phyloP scores from a whole-genome alignment of 2,329 filamentous ascomycete species.

The Aspergillus puulaauensis region DNA sequence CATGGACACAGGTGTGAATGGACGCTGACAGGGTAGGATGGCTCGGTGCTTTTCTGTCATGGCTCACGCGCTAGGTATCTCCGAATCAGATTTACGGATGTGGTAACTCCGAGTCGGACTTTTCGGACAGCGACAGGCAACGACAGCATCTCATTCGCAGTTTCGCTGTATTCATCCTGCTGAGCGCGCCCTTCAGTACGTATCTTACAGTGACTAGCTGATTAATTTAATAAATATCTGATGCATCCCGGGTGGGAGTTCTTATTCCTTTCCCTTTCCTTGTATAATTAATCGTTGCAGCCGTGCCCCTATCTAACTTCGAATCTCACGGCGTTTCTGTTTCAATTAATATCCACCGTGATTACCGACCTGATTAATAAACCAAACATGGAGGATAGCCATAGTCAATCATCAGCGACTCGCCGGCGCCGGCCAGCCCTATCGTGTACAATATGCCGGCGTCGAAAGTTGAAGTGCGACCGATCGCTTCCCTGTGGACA shows the following conservation, averaged over 20 bases:
- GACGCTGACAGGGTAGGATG: too few species aligned
- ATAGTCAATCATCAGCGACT: constrained; percentile 29
- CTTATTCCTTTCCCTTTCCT: neutral
- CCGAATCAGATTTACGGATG: neutral
- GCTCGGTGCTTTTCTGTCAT: neutral
- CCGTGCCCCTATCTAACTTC: neutral
- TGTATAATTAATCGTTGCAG: neutral
- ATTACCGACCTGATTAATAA: neutral
- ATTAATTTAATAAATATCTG: neutral
- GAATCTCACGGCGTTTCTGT: neutral
- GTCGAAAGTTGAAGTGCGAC: constrained; percentile 77
- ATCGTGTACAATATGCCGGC: constrained; percentile 69
- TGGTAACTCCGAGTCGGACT: constrained; percentile 7
- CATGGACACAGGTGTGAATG: neutral
- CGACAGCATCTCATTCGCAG: neutral
- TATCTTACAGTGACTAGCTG: neutral
- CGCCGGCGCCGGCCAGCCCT: constrained; percentile 64
- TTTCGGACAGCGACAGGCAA: neutral
- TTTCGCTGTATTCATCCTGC: neutral
- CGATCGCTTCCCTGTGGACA: constrained; percentile 71
- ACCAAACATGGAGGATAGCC: constrained; percentile 9
- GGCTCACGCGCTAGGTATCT: neutral
- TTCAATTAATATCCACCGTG: neutral
- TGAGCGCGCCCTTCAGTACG: neutral
- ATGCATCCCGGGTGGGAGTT: neutral